These are phyloP conservation scores for Amanita exitialis DNA, from an alignment of 768 basidiomycete species.

Conservation along the genomic window DNA sequence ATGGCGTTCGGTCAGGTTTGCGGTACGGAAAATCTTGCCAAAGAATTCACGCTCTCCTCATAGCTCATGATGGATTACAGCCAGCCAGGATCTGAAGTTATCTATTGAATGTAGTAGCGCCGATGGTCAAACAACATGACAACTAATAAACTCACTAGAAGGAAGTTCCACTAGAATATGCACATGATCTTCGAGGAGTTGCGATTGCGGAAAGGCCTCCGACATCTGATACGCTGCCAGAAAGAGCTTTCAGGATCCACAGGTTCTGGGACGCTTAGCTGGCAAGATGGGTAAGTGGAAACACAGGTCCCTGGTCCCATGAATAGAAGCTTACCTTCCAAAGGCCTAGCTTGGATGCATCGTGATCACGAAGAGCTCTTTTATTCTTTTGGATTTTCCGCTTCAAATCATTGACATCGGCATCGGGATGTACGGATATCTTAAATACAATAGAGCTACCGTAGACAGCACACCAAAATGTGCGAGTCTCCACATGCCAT, in stretches of 20 bases:
- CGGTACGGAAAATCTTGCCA: too few species aligned
- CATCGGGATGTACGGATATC: background rate
- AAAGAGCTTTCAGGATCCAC: background rate
- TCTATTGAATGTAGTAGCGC: too few species aligned
- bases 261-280: background rate
- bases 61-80: background rate
- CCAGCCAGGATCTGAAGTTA: background rate
- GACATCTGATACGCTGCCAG: background rate
- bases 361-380: background rate
- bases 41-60: background rate
- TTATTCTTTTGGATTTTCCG: background rate
- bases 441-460: background rate
- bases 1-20: too few species aligned
- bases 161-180: constrained; percentile 2
- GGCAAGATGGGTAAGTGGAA: background rate
- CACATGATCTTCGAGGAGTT: background rate
- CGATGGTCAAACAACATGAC: background rate
- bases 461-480: too few species aligned
- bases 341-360: background rate
- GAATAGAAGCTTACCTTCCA: background rate
- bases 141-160: background rate
- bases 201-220: background rate
- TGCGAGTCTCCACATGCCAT: background rate
- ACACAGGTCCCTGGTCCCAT: background rate
- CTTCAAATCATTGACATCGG: background rate